Percentiles rank a stretch among this genome's conserved stretches.
These are phyloP conservation scores for Tilletia caries DNA, from an alignment of 1,284 basidiomycete species.

Conservation along the genomic window DNA sequence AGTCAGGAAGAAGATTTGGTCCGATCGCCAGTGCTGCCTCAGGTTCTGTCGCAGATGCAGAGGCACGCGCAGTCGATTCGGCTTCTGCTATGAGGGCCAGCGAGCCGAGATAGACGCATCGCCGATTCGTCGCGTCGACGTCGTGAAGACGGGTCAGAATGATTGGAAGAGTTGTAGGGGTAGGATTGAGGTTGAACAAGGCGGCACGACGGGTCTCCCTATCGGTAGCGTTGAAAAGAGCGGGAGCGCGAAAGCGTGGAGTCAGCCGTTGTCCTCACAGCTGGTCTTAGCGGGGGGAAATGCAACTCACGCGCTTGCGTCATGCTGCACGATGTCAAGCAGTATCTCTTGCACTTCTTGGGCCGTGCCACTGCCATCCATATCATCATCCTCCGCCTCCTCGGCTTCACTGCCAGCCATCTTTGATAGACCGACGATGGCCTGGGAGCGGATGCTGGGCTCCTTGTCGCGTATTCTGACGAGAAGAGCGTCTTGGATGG, in stretches of 20 bases:
- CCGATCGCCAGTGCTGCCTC: slow-evolving; percentile 1
- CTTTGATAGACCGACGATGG: slow-evolving; percentile 78
- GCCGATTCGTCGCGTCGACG: slow-evolving; percentile 75
- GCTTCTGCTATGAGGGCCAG: slow-evolving; percentile 21
- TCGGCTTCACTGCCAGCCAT: slow-evolving; percentile 64
- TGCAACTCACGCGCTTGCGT: slow-evolving; percentile 53
- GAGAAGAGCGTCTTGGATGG: slow-evolving; percentile 69
- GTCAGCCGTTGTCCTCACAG: not conserved
- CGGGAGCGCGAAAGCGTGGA: not conserved
- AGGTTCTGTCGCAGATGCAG: not conserved
- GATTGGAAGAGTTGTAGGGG: slow-evolving; percentile 62
- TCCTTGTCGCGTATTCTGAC: slow-evolving; percentile 84
- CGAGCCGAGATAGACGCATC: slow-evolving; percentile 69
- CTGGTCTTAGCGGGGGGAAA: too few relatives aligned
- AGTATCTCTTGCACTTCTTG: slow-evolving; percentile 68
- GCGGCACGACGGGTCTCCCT: slow-evolving; percentile 88
- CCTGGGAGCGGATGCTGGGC: slow-evolving; percentile 73
- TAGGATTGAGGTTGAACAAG: slow-evolving; percentile 72
- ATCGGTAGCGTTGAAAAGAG: too few relatives aligned
- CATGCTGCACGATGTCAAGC: slow-evolving; percentile 70
- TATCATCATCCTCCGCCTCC: slow-evolving; percentile 51
- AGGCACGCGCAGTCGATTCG: not conserved
- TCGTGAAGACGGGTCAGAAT: slow-evolving; percentile 81
- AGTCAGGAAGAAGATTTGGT: not conserved
- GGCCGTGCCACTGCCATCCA: slow-evolving; percentile 67